phyloP scores from a whole-genome alignment of 2,329 filamentous ascomycete genomes.

The Claviceps cyperi region DNA sequence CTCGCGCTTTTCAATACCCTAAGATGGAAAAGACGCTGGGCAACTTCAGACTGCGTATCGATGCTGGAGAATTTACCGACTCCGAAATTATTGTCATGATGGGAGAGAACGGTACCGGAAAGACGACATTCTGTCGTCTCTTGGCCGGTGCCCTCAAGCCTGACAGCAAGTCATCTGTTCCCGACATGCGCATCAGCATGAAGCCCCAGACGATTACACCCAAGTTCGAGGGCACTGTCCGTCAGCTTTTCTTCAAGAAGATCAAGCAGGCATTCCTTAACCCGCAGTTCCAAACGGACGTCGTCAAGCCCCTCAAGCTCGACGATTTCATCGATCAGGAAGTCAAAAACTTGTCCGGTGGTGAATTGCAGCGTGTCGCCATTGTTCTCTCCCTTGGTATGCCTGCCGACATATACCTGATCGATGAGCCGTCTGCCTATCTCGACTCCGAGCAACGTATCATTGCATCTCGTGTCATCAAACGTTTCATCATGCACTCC shows the following conservation, averaged over 20 bases:
- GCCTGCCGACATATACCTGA: conserved; percentile 94
- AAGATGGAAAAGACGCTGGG: conserved; percentile 87
- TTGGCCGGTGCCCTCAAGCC: conserved; percentile 88
- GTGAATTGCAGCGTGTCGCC: conserved; percentile 97
- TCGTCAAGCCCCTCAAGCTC: conserved; percentile 97
- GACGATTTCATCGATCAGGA: conserved; percentile 99
- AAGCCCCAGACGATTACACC: conserved; percentile 99
- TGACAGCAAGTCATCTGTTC: conserved; percentile 62
- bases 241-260: conserved; percentile 98
- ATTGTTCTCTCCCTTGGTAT: conserved; percentile 94
- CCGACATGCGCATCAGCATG: conserved; percentile 95
- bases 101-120: conserved; percentile 98
- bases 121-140: conserved; percentile 97
- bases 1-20: conserved; percentile 75
- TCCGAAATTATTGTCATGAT: conserved; percentile 99
- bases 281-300: conserved; percentile 98
- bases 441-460: conserved; percentile 99
- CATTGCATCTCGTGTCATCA: conserved; percentile 91
- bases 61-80: conserved; percentile 80
- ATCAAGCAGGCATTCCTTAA: conserved; percentile 94
- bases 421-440: conserved; percentile 94
- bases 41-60: conserved; percentile 69
- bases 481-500: conserved; percentile 99
- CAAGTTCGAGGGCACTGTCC: conserved; percentile 93
- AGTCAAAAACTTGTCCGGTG: conserved; percentile 96